Conservation (phyloP, 2,329 filamentous ascomycete species). For the Stromatinia cepivora region DNA sequence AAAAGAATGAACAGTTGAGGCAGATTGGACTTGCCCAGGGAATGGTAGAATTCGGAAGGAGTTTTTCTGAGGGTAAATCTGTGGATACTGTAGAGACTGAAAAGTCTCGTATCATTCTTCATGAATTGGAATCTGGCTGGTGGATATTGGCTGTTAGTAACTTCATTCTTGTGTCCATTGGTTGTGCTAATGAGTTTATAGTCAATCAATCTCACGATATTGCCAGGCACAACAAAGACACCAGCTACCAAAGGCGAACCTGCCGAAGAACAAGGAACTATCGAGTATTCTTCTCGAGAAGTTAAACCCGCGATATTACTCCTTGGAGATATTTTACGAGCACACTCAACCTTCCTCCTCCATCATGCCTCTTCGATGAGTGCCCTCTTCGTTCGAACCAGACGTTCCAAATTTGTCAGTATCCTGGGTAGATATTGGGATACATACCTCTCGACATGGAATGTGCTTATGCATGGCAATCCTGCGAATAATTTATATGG, state of each 20-base stretch:
- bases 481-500: conserved; percentile 77
- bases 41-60: conserved; percentile 89
- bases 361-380: conserved; percentile 79
- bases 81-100: conserved; percentile 90
- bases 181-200: conserved; percentile 42
- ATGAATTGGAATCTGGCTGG: conserved; percentile 88
- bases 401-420: conserved; percentile 67
- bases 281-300: conserved; percentile 87
- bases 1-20: conserved; percentile 81
- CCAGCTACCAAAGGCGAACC: conserved; percentile 37
- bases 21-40: conserved; percentile 96
- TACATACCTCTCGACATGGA: conserved; percentile 70
- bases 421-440: conserved; percentile 82
- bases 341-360: conserved; percentile 80
- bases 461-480: conserved; percentile 86
- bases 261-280: conserved; percentile 36
- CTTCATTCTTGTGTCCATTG: conserved; percentile 3
- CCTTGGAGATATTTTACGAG: conserved; percentile 76
- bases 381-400: conserved; percentile 64
- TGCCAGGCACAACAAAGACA: conserved; percentile 58
- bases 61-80: conserved; percentile 74
- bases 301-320: conserved; percentile 80
- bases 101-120: conserved; percentile 77
- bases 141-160: conserved; percentile 87
- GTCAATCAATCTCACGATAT: conserved; percentile 78